Conservation (phyloP, 1,139 yeast species). For the Kodamaea ohmeri region DNA sequence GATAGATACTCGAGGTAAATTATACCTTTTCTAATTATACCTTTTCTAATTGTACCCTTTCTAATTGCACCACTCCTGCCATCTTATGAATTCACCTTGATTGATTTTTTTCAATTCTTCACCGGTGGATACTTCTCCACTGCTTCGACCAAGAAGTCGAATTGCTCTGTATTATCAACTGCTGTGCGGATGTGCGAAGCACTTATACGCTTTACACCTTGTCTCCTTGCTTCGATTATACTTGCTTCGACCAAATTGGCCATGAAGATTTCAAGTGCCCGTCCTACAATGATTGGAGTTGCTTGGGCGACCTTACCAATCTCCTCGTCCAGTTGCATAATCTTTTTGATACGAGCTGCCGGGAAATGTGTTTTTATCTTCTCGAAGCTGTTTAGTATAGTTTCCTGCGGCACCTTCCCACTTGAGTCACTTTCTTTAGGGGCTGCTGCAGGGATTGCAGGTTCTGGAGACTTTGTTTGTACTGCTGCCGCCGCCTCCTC, state of each 20-base stretch:
- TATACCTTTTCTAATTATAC: too few species aligned
- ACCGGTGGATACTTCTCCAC: slow-evolving; percentile 58
- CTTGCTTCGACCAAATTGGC: slow-evolving; percentile 86
- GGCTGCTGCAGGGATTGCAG: slow-evolving; percentile 2
- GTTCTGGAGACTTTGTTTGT: slow-evolving; percentile 2
- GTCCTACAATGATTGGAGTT: slow-evolving; percentile 93
- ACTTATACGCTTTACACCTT: slow-evolving; percentile 77
- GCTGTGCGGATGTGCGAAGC: slow-evolving; percentile 85
- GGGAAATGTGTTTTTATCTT: slow-evolving; percentile 91
- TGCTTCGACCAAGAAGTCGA: slow-evolving; percentile 81
- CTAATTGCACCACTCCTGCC: too few species aligned
- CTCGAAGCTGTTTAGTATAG: slow-evolving; percentile 37
- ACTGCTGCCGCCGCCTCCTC: slow-evolving; percentile 10
- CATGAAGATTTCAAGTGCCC: slow-evolving; percentile 90
- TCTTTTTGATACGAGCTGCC: slow-evolving; percentile 91
- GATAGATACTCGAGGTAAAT: too few species aligned
- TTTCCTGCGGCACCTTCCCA: slow-evolving; percentile 25
- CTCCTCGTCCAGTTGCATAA: slow-evolving; percentile 98
- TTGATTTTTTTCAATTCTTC: slow-evolving; percentile 22
- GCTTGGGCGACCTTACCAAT: slow-evolving; percentile 99
- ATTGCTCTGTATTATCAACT: slow-evolving; percentile 80
- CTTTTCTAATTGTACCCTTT: too few species aligned
- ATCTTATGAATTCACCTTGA: too few species aligned
- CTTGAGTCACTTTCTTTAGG: slow-evolving; percentile 1
- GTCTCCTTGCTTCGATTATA: slow-evolving; percentile 69